Evolutionary conservation across 2,329 filamentous ascomycete genomes (phyloP), one percentile per base, ranked within the genome.

Genomic region (Fusarium sp.): DNA sequence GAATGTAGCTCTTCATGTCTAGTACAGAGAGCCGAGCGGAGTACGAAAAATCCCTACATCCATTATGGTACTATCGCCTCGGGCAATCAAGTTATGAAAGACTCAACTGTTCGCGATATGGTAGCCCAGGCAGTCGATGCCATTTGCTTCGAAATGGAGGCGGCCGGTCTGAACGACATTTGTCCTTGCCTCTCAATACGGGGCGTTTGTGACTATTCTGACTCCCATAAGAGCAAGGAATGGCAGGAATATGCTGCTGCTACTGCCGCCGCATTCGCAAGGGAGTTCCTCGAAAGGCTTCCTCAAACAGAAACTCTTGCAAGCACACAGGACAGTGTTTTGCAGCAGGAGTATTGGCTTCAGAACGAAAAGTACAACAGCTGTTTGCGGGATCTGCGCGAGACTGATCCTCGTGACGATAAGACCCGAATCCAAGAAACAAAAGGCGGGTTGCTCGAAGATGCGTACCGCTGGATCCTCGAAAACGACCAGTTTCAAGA

Each of bases 391-490:
- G 73, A 77, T 30, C 54, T 81, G 18, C 55, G 47, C 2, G 18
- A 64, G 0, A 82, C 77, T 2, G 73, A 82, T 27, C 79, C 80
- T 0, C 42, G 50, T 1, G 11, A 74, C 5, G 80, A 83, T 34
- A 83, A 81, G 57, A 63, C 6, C 2, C 77, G 79, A 5, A 81
- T 84, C 44, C 62, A 82, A 51, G 25, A 69, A 0, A 75, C 68
- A 0, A 83, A 82, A 43, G 82, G 79, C 2, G 77, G 74, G 6
- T 67, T 83, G 0, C 59, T 81, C 0, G 3, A 22, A 6, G 79
- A 79, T 16, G 77, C 73, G 0, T 83, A 79, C 51, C 12, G 22
- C 11, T 83, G 80, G 81, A 73, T 84, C 12, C 72, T 83, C 2
- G 59, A 75, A 0, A 51, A 77, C 27, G 15, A 47, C 0, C 47